These are phyloP conservation scores for Alectoria sarmentosa DNA, from an alignment of 495 filamentous ascomycete genomes.

Conservation along the genomic window DNA sequence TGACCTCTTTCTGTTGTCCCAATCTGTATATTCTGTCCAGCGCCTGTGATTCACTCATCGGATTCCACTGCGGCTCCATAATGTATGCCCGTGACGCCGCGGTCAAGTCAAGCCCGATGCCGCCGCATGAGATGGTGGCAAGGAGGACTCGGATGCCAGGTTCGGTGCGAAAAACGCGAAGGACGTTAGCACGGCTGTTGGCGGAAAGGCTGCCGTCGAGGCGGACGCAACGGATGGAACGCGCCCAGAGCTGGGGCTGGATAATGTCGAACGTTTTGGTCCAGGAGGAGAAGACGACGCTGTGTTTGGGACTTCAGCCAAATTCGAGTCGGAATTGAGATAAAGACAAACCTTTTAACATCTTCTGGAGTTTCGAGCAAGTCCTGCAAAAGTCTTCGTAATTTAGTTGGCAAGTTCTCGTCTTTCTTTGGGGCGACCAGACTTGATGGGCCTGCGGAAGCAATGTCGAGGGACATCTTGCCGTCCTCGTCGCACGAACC, in stretches of 20 bases:
- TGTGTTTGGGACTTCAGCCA: conserved; percentile 18
- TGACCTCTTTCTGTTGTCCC: conserved; percentile 28
- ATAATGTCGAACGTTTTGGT: conserved; percentile 19
- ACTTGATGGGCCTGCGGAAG: background rate
- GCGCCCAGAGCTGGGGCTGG: conserved; percentile 7
- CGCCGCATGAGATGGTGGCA: conserved; percentile 84
- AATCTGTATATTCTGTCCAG: conserved; percentile 28
- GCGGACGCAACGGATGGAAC: conserved; percentile 36
- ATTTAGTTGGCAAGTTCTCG: background rate
- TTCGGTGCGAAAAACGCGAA: conserved; percentile 68
- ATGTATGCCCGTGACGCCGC: conserved; percentile 25
- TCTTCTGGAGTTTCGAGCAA: conserved; percentile 3
- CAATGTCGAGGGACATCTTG: background rate
- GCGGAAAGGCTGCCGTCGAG: conserved; percentile 81
- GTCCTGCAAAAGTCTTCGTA: conserved; percentile 1
- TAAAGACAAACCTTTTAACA: conserved; percentile 3
- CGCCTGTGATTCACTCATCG: conserved; percentile 29
- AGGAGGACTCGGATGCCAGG: conserved; percentile 66
- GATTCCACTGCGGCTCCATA: conserved; percentile 31
- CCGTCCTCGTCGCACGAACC: too few species aligned
- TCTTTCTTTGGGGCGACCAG: background rate
- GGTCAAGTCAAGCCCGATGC: conserved; percentile 52
- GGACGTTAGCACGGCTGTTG: conserved; percentile 55
- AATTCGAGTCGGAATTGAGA: background rate
- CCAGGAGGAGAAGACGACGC: conserved; percentile 40